Percentiles rank a stretch among this genome's conserved stretches.
Conservation (phyloP, 192 early-diverging fungal genomes). For the Coemansia sp. region DNA sequence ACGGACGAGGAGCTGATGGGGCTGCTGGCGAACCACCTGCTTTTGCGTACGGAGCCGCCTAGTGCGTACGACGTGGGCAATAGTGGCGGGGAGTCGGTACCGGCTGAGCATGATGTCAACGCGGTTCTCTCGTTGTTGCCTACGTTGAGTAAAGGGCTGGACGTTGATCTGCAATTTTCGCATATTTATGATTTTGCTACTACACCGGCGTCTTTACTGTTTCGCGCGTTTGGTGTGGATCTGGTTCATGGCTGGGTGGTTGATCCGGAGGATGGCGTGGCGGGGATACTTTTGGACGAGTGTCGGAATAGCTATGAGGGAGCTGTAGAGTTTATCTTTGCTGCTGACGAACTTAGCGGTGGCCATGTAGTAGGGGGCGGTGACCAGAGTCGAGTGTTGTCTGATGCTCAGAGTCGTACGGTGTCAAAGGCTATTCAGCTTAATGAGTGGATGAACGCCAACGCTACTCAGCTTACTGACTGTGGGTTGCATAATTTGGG, state of each 20-base stretch:
- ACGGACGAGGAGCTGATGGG: slow-evolving; percentile 71
- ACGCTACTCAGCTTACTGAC: slow-evolving; percentile 83
- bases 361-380: slow-evolving; percentile 13
- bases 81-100: not conserved
- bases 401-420: slow-evolving; percentile 10
- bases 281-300: slow-evolving; percentile 55
- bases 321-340: slow-evolving; percentile 77
- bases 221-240: slow-evolving; percentile 77
- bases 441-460: slow-evolving; percentile 72
- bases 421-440: slow-evolving; percentile 54
- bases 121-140: slow-evolving; percentile 37
- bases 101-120: not conserved
- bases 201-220: slow-evolving; percentile 64
- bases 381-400: not conserved
- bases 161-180: slow-evolving; percentile 87
- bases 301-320: slow-evolving; percentile 74
- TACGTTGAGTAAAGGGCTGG: slow-evolving; percentile 56
- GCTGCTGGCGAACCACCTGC: slow-evolving; percentile 75
- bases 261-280: slow-evolving; percentile 65
- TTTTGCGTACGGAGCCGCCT: slow-evolving; percentile 28
- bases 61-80: slow-evolving; percentile 7
- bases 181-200: slow-evolving; percentile 72
- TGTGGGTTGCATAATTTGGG: slow-evolving; percentile 72
- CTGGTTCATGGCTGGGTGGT: slow-evolving; percentile 93
- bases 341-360: slow-evolving; percentile 55